Conservation (phyloP, 495 filamentous ascomycete genomes). For the Penicillium crystallinum region DNA sequence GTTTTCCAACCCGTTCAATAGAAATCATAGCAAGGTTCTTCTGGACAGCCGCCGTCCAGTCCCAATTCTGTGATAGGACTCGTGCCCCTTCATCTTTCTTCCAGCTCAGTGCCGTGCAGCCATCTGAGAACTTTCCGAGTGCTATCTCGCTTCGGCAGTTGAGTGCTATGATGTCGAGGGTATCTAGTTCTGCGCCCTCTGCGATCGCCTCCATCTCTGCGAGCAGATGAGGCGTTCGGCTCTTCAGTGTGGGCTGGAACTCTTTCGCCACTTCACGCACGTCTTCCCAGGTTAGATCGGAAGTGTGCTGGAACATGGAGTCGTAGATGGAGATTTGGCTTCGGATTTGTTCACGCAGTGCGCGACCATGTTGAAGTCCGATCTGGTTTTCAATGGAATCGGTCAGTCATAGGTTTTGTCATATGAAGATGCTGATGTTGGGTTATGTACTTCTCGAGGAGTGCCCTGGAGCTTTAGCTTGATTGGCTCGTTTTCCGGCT, state of each 20-base stretch:
- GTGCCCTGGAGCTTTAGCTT: slow-evolving; percentile 23
- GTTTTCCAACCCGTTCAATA: slow-evolving; percentile 44
- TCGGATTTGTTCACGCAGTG: slow-evolving; percentile 39
- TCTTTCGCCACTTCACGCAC: slow-evolving; percentile 41
- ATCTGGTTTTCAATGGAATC: slow-evolving; percentile 32
- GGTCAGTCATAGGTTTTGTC: background rate
- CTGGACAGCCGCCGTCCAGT: slow-evolving; percentile 46
- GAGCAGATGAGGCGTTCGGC: slow-evolving; percentile 41
- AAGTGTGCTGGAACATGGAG: slow-evolving; percentile 44
- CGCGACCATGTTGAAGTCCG: slow-evolving; percentile 48
- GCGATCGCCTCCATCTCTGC: slow-evolving; percentile 56
- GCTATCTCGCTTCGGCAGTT: slow-evolving; percentile 66
- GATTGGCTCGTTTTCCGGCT: slow-evolving; percentile 10
- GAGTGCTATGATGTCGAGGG: slow-evolving; percentile 58
- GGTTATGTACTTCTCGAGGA: slow-evolving; percentile 22
- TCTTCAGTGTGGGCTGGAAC: slow-evolving; percentile 37
- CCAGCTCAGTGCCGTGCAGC: slow-evolving; percentile 59
- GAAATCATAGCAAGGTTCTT: slow-evolving; percentile 52
- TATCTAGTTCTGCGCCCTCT: slow-evolving; percentile 47
- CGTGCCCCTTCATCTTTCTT: slow-evolving; percentile 29
- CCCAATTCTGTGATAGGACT: slow-evolving; percentile 65
- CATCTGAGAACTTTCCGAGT: slow-evolving; percentile 58
- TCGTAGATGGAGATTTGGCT: slow-evolving; percentile 49
- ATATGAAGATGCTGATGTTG: background rate
- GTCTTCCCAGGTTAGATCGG: slow-evolving; percentile 44